phyloP scores from a whole-genome alignment of 768 basidiomycete genomes.

The Rhodotorula diobovata region DNA sequence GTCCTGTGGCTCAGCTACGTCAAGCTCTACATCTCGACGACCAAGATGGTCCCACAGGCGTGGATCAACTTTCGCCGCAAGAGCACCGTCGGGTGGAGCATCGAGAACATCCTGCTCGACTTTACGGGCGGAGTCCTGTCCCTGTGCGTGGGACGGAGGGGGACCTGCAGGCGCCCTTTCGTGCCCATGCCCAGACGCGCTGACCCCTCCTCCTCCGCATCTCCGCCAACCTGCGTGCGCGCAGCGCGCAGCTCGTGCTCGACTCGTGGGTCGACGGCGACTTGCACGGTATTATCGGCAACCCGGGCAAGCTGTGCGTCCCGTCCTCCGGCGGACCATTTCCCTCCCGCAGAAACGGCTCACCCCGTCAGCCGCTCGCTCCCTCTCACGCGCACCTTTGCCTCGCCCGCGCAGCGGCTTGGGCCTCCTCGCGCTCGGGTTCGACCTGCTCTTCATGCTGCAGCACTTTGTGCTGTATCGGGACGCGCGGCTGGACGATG shows the following conservation, averaged over 20 bases:
- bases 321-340: too few species aligned
- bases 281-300: constrained; percentile 44
- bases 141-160: too few species aligned
- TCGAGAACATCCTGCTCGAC: constrained; percentile 48
- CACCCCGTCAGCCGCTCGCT: neutral
- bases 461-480: constrained; percentile 48
- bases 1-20: constrained; percentile 45
- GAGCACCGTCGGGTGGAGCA: constrained; percentile 46
- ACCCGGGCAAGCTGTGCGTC: constrained; percentile 44
- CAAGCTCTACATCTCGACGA: constrained; percentile 48
- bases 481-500: neutral
- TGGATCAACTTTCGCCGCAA: constrained; percentile 46
- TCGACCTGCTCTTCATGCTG: constrained; percentile 45
- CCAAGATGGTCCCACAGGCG: constrained; percentile 52
- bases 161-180: too few species aligned
- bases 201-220: neutral
- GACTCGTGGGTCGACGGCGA: constrained; percentile 43
- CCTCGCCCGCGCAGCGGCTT: constrained; percentile 37
- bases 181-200: too few species aligned
- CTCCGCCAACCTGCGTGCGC: neutral
- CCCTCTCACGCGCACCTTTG: neutral
- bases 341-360: neutral
- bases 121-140: constrained; percentile 45
- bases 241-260: constrained; percentile 44
- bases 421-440: constrained; percentile 43